Base-by-base conservation (phyloP, 2,329 filamentous ascomycete genomes). In the Cladosporium oxysporum region DNA sequence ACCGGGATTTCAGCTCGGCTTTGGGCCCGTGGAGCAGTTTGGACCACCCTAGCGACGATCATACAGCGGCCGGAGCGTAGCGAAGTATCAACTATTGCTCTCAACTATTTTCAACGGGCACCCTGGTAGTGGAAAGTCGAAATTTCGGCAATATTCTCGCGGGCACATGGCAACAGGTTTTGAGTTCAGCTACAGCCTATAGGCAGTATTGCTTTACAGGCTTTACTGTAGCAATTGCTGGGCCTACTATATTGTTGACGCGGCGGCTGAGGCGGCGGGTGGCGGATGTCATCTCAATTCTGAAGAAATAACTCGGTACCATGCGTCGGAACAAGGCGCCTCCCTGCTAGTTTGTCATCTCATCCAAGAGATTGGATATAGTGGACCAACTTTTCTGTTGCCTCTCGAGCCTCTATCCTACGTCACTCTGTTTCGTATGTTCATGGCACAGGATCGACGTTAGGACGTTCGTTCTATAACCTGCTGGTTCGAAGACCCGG, bases 71-170 rank as follows among this genome's bases (percentile, higher is more conserved):
- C 60, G 60, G 31, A 53, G 60, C 60, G 60, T 55, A 41, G 49
- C 60, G 49, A 62, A 23, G 41, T 35, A 50, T 28, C 31, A 33
- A 41, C 31, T 60, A 28, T 49, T 60, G 37, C 31, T 21, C 12
- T 28, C 37, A 49, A 60, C 60, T 49, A 49, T 37, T 26, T 23
- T 58, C 31, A 41, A 58, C 33, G 33, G 55, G 18, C 29, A 28
- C 33, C 33, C 21, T 35, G 33, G 33, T 33, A 23, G 60, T 55
- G 60, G 60, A n/a, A 55, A 53, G 29, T 62, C 60, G 60, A 62
- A 62, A 62, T 62, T 52, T 62, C 60, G 60, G 60, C 31, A 53
- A 2, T 12, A 44, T 47, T 47, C 49, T 49, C 21, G 60, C 49
- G 16, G 60, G 31, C 31, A 62, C 44, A 49, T 60, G 58, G 41